Evolutionary conservation across 371 early-diverging fungal species (phyloP).

Genomic region (Choanephora cucurbitarum): DNA sequence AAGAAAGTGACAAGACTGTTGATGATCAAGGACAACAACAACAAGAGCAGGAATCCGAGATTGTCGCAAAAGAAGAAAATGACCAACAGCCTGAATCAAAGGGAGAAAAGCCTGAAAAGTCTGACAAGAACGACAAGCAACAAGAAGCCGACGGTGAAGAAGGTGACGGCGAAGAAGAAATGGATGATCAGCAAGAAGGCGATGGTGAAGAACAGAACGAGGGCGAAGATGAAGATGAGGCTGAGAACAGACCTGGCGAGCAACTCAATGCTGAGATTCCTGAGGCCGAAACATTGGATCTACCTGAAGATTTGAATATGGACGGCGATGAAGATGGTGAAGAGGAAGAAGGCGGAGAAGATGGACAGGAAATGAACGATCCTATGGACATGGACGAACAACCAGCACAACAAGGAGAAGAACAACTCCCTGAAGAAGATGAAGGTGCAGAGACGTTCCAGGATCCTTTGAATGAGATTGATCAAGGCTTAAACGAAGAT

Average conservation of each 20-base stretch:
- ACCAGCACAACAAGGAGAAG: constrained; percentile 29
- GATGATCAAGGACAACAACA: constrained; percentile 57
- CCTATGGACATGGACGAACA: constrained; percentile 50
- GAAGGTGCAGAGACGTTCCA: constrained; percentile 41
- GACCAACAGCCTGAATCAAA: constrained; percentile 40
- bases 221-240: constrained; percentile 42
- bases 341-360: constrained; percentile 41
- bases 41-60: constrained; percentile 61
- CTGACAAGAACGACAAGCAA: constrained; percentile 25
- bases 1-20: constrained; percentile 64
- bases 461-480: constrained; percentile 44
- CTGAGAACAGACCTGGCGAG: constrained; percentile 53
- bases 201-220: constrained; percentile 43
- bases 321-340: constrained; percentile 52
- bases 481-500: constrained; percentile 35
- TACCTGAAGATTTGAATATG: constrained; percentile 69
- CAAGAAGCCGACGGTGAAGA: constrained; percentile 54
- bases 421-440: constrained; percentile 34
- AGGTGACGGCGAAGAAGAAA: constrained; percentile 43
- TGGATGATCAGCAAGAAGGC: constrained; percentile 45
- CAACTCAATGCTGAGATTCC: constrained; percentile 63
- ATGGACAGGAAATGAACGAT: constrained; percentile 37
- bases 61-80: constrained; percentile 70
- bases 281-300: constrained; percentile 61
- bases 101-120: constrained; percentile 35